Percentiles rank a stretch among this genome's conserved stretches.
Evolutionary conservation across 768 basidiomycete genomes (phyloP).

Genomic region (Psilocybe azurescens): DNA sequence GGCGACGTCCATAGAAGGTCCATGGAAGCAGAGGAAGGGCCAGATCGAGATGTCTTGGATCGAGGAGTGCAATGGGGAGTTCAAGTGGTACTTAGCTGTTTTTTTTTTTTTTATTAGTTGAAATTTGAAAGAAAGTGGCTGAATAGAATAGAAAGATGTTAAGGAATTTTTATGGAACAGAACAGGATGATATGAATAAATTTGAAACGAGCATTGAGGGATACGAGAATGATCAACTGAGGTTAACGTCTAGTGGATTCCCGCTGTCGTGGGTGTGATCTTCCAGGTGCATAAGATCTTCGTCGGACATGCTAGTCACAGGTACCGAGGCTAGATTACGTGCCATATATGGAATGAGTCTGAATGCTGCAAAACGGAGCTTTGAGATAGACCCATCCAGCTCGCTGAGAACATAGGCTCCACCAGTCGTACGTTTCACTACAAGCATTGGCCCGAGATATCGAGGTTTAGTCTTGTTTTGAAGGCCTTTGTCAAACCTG

Average conservation of each 20-base stretch:
- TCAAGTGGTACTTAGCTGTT: too few species aligned
- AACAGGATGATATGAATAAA: too few species aligned
- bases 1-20: too few species aligned
- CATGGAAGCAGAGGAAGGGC: too few species aligned
- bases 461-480: constrained; percentile 34
- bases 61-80: too few species aligned
- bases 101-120: too few species aligned
- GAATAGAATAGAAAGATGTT: too few species aligned
- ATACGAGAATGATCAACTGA: too few species aligned
- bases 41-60: too few species aligned
- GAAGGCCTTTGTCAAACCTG: constrained; percentile 30
- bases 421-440: constrained; percentile 28
- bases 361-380: constrained; percentile 29
- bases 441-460: constrained; percentile 46
- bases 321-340: constrained; percentile 11
- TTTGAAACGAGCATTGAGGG: too few species aligned
- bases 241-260: constrained; percentile 8
- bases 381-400: constrained; percentile 33
- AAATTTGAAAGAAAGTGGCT: too few species aligned
- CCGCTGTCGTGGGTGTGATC: constrained; percentile 11
- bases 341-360: constrained; percentile 31
- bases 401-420: constrained; percentile 36
- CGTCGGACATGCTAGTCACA: constrained; percentile 14
- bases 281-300: constrained; percentile 6
- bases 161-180: neutral